Evolutionary conservation across 2,329 filamentous ascomycete species (phyloP), one percentile per base, ranked within the genome.

Genomic region (Pseudogymnoascus destructans): DNA sequence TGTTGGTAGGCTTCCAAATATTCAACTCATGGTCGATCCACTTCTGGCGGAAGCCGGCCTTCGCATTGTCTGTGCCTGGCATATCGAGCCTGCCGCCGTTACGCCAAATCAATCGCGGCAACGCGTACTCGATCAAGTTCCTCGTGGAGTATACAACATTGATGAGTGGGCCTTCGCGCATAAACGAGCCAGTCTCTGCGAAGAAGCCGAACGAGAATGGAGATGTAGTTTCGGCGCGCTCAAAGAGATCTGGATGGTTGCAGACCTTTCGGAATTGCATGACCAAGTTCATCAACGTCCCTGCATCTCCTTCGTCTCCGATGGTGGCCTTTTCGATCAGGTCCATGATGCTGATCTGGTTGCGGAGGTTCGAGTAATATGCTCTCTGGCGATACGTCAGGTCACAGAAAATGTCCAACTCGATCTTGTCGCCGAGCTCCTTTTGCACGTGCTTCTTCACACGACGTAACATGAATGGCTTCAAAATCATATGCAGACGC

Each of bases 211-310:
- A 84, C 0, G 89, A 86, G 66, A 92, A 85, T 0, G 93, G 89
- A 7, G 91, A 95, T 21, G 81, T 85, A 7, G 89, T 95, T 61
- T 97, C 92, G 8, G 92, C 91, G 49, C 93, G 86, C 72, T 98
- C 91, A 65, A 98, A 98, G 32, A 98, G 74, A 73, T 98, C 93
- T 0, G 93, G 93, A 70, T 98, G 93, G 69, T 98, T 98, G 75
- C 93, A 98, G 59, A 98, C 93, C 74, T 98, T 98, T 66, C 93
- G 84, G 80, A 98, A 98, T 73, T 98, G 93, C 93, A 98, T 98
- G 63, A 98, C 93, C 63, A 98, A 77, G 72, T 98, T 98, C 93
- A 98, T 97, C 67, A 98, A 74, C 1, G 92, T 97, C 38, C 92
- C 91, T 33, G 89, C 95, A 69, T 97, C 93, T 66, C 92, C 85